A percentile compares a stretch with the other conserved stretches of the same genome.
These are phyloP conservation scores for Populus hybrid DNA, from an alignment of 441 rosid genomes.

Conservation along the genomic window DNA sequence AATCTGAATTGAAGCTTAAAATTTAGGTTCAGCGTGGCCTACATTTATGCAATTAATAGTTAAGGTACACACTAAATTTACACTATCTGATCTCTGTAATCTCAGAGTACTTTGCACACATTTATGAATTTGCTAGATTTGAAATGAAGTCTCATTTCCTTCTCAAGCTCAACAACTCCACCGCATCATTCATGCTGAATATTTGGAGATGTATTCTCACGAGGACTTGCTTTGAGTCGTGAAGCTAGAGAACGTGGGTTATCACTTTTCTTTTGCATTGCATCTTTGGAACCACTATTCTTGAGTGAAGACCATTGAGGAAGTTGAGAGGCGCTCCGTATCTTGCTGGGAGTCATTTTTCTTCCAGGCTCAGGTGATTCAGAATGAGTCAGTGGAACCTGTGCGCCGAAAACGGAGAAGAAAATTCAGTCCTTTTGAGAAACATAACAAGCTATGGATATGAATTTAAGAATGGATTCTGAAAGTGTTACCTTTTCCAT, in stretches of 20 bases:
- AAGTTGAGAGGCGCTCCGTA: slow-evolving; percentile 22
- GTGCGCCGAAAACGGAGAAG: not conserved
- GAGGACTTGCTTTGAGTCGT: slow-evolving; percentile 21
- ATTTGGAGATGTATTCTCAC: slow-evolving; percentile 46
- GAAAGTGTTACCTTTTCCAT: slow-evolving; percentile 39
- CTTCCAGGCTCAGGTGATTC: slow-evolving; percentile 28
- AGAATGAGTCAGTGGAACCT: slow-evolving; percentile 27
- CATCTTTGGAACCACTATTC: slow-evolving; percentile 26
- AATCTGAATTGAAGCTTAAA: not conserved
- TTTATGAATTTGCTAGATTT: slow-evolving; percentile 16
- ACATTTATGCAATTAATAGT: slow-evolving; percentile 1
- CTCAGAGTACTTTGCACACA: slow-evolving; percentile 7
- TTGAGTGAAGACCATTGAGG: slow-evolving; percentile 27
- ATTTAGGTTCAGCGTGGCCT: not conserved
- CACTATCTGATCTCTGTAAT: not conserved
- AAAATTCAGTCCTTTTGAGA: not conserved
- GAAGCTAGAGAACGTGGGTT: slow-evolving; percentile 28
- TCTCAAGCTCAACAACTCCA: not conserved
- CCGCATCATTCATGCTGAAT: slow-evolving; percentile 30
- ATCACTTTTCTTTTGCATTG: slow-evolving; percentile 27
- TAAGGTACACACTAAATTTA: slow-evolving; percentile 6
- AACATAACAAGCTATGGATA: not conserved
- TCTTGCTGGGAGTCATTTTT: slow-evolving; percentile 19
- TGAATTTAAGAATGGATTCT: not conserved
- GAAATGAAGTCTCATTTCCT: not conserved